A percentile compares a stretch with the other conserved stretches of the same genome.
These are phyloP conservation scores for Daldinia bambusicola DNA, from an alignment of 495 filamentous ascomycete genomes.

Conservation along the genomic window DNA sequence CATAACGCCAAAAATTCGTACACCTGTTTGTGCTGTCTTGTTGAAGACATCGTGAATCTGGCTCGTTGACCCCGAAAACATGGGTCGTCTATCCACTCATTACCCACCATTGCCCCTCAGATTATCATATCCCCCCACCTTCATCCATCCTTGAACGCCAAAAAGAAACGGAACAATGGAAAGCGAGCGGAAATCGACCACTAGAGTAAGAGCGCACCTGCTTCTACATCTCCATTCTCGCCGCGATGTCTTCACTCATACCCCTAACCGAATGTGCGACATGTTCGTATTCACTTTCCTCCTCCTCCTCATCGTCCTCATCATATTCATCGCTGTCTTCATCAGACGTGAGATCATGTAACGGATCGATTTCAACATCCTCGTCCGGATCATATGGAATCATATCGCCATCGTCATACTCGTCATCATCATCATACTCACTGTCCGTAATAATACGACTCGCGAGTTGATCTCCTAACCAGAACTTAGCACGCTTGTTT, in stretches of 20 bases:
- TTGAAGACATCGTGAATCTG: conserved; percentile 30
- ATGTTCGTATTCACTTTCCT: conserved; percentile 61
- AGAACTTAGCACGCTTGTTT: conserved; percentile 81
- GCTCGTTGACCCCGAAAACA: not conserved
- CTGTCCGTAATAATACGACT: conserved; percentile 54
- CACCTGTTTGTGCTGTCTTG: conserved; percentile 20
- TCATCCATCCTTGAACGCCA: conserved; percentile 34
- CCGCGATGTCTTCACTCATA: conserved; percentile 78
- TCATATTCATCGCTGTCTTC: conserved; percentile 52
- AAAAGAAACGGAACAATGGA: conserved; percentile 22
- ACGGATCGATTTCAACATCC: conserved; percentile 60
- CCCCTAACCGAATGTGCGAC: conserved; percentile 67
- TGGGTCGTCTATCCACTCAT: not conserved
- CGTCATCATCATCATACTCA: conserved; percentile 57
- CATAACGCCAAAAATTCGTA: conserved; percentile 34
- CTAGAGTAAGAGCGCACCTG: not conserved
- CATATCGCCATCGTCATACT: conserved; percentile 50
- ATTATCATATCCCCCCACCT: conserved; percentile 5
- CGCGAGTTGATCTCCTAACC: conserved; percentile 75
- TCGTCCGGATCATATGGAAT: conserved; percentile 61
- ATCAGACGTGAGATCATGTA: conserved; percentile 57
- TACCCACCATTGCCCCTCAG: conserved; percentile 10
- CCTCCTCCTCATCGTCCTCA: conserved; percentile 59
- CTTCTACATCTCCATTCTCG: conserved; percentile 71
- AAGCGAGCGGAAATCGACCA: conserved; percentile 11